A percentile compares a stretch with the other conserved stretches of the same genome.
phyloP scores from a whole-genome alignment of 2,329 filamentous ascomycete species.

The Colletotrichum abscissum region DNA sequence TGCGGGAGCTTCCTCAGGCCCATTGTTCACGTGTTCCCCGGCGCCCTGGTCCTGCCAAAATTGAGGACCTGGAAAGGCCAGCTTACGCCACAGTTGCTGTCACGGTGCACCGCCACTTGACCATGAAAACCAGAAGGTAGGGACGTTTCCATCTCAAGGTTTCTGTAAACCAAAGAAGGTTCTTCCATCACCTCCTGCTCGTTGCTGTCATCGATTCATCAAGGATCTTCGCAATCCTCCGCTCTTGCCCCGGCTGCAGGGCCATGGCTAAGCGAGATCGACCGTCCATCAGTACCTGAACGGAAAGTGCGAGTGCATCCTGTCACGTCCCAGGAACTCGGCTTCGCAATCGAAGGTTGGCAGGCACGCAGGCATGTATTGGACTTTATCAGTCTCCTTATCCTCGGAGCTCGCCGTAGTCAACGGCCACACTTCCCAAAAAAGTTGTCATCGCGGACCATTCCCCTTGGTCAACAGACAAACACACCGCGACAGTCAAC shows the following conservation, averaged over 20 bases:
- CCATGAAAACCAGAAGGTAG: neutral
- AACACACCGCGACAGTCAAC: too few relatives aligned
- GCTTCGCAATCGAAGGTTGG: too few relatives aligned
- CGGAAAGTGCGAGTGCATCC: neutral
- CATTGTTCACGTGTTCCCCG: constrained; percentile 25
- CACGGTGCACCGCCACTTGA: constrained; percentile 18
- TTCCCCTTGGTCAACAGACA: neutral
- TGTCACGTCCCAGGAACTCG: neutral
- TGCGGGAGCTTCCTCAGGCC: constrained; percentile 19
- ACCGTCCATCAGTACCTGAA: neutral
- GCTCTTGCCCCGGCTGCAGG: neutral
- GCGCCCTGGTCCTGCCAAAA: neutral
- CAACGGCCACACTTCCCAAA: constrained; percentile 27
- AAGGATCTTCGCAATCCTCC: neutral
- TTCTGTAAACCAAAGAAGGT: too few relatives aligned
- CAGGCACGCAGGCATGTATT: neutral
- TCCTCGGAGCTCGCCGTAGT: constrained; percentile 21
- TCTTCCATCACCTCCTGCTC: neutral
- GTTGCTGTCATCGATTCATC: neutral
- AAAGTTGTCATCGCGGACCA: constrained; percentile 8
- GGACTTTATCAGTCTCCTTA: neutral
- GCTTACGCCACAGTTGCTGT: constrained; percentile 16
- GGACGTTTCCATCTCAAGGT: neutral
- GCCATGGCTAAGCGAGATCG: neutral
- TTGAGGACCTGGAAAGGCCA: neutral